These are phyloP conservation scores for Tilletiopsis washingtonensis DNA, from an alignment of 1,284 basidiomycete genomes.

Conservation along the genomic window DNA sequence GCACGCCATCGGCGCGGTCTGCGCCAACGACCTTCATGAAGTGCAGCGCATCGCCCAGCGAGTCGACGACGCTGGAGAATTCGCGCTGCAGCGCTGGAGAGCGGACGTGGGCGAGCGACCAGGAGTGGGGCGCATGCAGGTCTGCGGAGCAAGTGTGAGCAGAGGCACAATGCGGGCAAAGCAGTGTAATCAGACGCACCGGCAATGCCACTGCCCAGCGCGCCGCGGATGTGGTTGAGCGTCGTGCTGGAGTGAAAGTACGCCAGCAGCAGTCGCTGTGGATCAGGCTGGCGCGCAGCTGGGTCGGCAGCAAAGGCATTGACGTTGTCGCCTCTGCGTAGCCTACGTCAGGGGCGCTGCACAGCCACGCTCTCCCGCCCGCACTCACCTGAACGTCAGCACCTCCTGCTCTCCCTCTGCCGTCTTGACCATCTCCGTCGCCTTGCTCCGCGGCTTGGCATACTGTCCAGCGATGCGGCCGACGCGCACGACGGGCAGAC, in stretches of 20 bases:
- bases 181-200: no score
- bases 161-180: no score
- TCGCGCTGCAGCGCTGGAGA: slow-evolving; percentile 66
- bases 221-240: slow-evolving; percentile 79
- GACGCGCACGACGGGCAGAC: slow-evolving; percentile 48
- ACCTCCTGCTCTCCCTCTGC: slow-evolving; percentile 40
- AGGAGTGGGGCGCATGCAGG: slow-evolving; percentile 78
- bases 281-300: slow-evolving; percentile 73
- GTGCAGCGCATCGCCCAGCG: slow-evolving; percentile 80
- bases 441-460: slow-evolving; percentile 85
- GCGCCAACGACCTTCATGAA: slow-evolving; percentile 83
- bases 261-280: slow-evolving; percentile 72
- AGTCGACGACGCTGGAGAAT: slow-evolving; percentile 75
- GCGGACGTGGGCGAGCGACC: slow-evolving; percentile 87
- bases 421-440: slow-evolving; percentile 60
- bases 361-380: slow-evolving; percentile 1
- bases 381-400: slow-evolving; percentile 58
- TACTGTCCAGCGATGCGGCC: slow-evolving; percentile 59
- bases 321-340: slow-evolving; percentile 85
- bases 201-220: slow-evolving; percentile 84
- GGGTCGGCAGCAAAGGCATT: slow-evolving; percentile 63
- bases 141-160: no score
- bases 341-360: not conserved
- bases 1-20: slow-evolving; percentile 44
- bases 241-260: slow-evolving; percentile 95